Evolutionary conservation across 345 rosid genomes (phyloP).

Genomic region (Abelmoschus esculentus): DNA sequence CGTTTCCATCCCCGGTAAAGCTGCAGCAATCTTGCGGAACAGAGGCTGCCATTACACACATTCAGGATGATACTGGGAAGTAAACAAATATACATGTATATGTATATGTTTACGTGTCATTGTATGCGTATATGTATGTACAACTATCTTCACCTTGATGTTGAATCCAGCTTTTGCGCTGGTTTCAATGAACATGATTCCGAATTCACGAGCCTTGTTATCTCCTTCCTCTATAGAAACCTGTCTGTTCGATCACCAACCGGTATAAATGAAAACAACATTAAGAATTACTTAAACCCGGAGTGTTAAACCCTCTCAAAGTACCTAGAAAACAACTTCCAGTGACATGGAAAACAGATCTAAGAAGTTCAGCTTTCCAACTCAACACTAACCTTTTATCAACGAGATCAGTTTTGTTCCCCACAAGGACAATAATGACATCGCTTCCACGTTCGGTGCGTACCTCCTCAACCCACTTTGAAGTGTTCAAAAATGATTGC

Average conservation of each 20-base stretch:
- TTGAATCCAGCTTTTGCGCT: constrained; percentile 96
- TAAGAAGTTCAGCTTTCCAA: neutral
- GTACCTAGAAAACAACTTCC: neutral
- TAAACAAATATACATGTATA: neutral
- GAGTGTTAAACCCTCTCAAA: too few species aligned
- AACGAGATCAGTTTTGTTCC: constrained; percentile 88
- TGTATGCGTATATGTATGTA: neutral
- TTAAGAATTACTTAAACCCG: neutral
- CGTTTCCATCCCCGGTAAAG: constrained; percentile 86
- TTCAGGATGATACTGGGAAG: neutral
- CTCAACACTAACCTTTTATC: constrained; percentile 46
- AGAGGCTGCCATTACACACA: constrained; percentile 52
- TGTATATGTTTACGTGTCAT: neutral
- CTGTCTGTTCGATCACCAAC: constrained; percentile 44
- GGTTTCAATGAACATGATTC: constrained; percentile 92
- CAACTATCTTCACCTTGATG: constrained; percentile 49
- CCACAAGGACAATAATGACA: constrained; percentile 82
- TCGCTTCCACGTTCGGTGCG: constrained; percentile 81
- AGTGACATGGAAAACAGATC: neutral
- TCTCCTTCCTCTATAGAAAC: constrained; percentile 98
- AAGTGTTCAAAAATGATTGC: constrained; percentile 78
- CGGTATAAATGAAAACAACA: constrained; percentile 5
- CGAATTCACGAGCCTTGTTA: constrained; percentile 68
- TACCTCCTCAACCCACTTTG: constrained; percentile 94
- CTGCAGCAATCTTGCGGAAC: constrained; percentile 88